Conservation (phyloP, 2,329 filamentous ascomycete genomes). For the Alternaria brassicicola region DNA sequence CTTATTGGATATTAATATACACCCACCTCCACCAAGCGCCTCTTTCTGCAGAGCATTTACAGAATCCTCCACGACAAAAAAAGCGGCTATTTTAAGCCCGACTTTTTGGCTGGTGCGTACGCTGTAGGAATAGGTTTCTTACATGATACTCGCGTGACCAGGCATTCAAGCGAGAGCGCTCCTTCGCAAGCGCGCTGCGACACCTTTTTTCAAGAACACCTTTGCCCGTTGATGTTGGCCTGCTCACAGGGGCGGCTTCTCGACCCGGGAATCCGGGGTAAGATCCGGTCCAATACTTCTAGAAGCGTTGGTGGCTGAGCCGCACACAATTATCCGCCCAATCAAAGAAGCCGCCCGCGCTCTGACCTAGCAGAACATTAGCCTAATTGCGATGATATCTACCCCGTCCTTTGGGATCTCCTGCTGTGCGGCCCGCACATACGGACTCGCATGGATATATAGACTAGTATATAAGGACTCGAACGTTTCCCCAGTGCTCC, state of each 20-base stretch:
- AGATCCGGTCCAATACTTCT: constrained; percentile 18
- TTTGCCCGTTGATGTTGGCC: no score
- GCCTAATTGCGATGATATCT: constrained; percentile 22
- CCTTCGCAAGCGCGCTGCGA: no score
- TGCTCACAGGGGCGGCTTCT: not conserved
- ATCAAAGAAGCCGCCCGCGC: constrained; percentile 13
- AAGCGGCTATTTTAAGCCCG: no score
- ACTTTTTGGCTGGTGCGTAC: no score
- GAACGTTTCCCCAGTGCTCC: constrained; percentile 13
- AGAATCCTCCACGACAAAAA: no score
- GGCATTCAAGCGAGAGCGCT: no score
- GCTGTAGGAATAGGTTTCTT: no score
- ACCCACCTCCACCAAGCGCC: no score
- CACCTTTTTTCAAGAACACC: no score
- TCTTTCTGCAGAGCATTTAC: no score
- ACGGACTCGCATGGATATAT: constrained; percentile 9
- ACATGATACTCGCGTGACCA: no score
- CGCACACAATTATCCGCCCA: constrained; percentile 8
- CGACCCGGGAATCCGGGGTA: constrained; percentile 13
- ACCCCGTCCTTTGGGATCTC: constrained; percentile 18
- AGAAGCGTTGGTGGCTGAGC: constrained; percentile 23
- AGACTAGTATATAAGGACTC: constrained; percentile 21
- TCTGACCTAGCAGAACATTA: constrained; percentile 19
- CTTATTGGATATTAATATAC: no score
- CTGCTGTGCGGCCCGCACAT: constrained; percentile 23